These are phyloP conservation scores for Penicillium sclerotigenum DNA, from an alignment of 2,329 filamentous ascomycete species.

Conservation along the genomic window DNA sequence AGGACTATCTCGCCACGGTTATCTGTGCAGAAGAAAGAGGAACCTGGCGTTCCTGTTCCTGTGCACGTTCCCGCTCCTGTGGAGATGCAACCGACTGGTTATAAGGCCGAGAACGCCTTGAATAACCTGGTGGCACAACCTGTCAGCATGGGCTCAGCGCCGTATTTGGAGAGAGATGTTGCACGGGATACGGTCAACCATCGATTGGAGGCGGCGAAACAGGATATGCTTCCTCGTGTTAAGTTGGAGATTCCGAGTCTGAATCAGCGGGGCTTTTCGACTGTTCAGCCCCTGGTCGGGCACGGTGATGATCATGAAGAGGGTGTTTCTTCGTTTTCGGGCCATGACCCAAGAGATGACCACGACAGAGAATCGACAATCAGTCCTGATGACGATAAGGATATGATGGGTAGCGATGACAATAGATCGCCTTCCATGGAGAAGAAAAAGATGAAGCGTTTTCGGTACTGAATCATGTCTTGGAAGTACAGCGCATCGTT, in stretches of 20 bases:
- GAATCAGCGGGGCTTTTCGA: slow-evolving; percentile 18
- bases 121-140: slow-evolving; percentile 10
- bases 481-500: not conserved
- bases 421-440: slow-evolving; percentile 30
- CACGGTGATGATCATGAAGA: slow-evolving; percentile 17
- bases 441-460: slow-evolving; percentile 46
- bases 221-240: slow-evolving; percentile 23
- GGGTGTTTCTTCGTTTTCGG: slow-evolving; percentile 11
- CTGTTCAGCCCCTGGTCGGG: slow-evolving; percentile 14
- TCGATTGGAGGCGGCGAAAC: slow-evolving; percentile 14
- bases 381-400: slow-evolving; percentile 31
- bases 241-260: slow-evolving; percentile 28
- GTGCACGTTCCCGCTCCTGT: slow-evolving; percentile 6
- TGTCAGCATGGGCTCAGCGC: slow-evolving; percentile 8
- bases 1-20: slow-evolving; percentile 22
- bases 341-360: slow-evolving; percentile 15
- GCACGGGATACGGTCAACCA: slow-evolving; percentile 16
- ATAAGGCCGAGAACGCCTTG: slow-evolving; percentile 32
- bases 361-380: slow-evolving; percentile 21
- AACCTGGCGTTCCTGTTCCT: slow-evolving; percentile 14
- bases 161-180: slow-evolving; percentile 21
- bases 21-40: slow-evolving; percentile 23
- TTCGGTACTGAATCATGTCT: slow-evolving; percentile 32
- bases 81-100: slow-evolving; percentile 27
- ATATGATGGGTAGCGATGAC: slow-evolving; percentile 28